Evolutionary conservation across 257 asterid genomes (phyloP).

Genomic region (Plantago major): DNA sequence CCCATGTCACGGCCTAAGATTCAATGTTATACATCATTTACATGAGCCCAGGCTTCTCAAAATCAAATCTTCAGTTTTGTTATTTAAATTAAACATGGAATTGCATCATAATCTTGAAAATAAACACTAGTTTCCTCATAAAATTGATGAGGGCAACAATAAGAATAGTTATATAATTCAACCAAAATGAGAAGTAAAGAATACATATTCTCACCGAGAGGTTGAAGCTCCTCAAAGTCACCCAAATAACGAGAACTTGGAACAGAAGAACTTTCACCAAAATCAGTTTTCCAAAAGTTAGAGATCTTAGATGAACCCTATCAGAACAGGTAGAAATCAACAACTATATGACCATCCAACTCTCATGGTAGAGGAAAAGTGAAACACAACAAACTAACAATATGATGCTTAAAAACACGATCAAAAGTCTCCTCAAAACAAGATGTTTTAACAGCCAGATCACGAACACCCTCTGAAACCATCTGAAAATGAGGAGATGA

Average conservation of each 20-base stretch:
- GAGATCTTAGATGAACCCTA: constrained; percentile 68
- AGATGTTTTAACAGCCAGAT: constrained; percentile 66
- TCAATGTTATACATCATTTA: too few species aligned
- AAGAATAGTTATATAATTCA: constrained; percentile 15
- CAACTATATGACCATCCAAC: constrained; percentile 21
- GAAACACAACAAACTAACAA: constrained; percentile 40
- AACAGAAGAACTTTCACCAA: constrained; percentile 49
- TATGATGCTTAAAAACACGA: constrained; percentile 59
- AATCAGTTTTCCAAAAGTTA: constrained; percentile 73
- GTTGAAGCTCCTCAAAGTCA: constrained; percentile 96
- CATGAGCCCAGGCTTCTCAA: neutral
- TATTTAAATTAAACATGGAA: neutral
- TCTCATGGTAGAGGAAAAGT: constrained; percentile 18
- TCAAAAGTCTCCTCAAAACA: constrained; percentile 63
- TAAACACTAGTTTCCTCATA: constrained; percentile 1
- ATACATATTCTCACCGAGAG: constrained; percentile 57
- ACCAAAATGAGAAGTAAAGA: constrained; percentile 6
- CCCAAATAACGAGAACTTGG: constrained; percentile 76
- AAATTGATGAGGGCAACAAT: constrained; percentile 11
- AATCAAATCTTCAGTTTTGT: neutral
- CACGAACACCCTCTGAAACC: constrained; percentile 65
- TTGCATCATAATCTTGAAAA: constrained; percentile 4
- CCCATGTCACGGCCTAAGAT: too few species aligned
- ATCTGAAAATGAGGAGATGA: constrained; percentile 41
- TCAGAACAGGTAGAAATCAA: constrained; percentile 15